phyloP scores from a whole-genome alignment of 495 filamentous ascomycete species.

The Tuber indicum region DNA sequence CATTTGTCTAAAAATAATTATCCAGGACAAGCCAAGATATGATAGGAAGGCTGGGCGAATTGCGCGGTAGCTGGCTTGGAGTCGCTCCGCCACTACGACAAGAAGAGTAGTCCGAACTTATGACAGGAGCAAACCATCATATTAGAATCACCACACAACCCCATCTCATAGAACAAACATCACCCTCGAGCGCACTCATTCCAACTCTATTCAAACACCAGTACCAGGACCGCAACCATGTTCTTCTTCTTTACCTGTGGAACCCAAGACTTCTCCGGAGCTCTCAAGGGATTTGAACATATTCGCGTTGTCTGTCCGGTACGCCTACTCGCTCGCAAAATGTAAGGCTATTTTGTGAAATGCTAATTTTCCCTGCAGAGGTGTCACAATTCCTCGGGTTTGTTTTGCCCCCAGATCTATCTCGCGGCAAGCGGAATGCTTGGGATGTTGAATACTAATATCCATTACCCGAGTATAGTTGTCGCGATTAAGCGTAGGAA shows the following conservation, averaged over 20 bases:
- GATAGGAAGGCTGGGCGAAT: background rate
- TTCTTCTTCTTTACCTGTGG: constrained; percentile 34
- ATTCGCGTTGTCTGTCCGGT: constrained; percentile 28
- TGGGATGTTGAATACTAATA: constrained; percentile 6
- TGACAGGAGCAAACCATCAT: background rate
- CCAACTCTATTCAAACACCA: background rate
- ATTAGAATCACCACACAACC: background rate
- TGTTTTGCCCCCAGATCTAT: background rate
- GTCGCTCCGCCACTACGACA: background rate
- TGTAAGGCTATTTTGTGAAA: background rate
- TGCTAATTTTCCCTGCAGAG: constrained; percentile 18
- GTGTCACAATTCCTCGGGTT: constrained; percentile 27
- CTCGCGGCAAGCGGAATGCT: background rate
- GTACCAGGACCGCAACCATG: constrained; percentile 12
- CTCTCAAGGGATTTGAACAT: constrained; percentile 24
- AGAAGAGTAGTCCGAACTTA: background rate
- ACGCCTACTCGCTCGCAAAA: background rate
- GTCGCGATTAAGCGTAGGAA: constrained; percentile 32
- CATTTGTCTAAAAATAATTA: background rate
- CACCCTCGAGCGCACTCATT: background rate
- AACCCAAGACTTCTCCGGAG: constrained; percentile 24
- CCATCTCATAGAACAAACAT: background rate
- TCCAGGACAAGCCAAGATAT: background rate
- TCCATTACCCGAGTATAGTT: constrained; percentile 10
- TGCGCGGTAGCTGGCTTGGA: background rate